Conservation (phyloP, 1,139 yeast genomes). For the Debaryomyces coudertii region DNA sequence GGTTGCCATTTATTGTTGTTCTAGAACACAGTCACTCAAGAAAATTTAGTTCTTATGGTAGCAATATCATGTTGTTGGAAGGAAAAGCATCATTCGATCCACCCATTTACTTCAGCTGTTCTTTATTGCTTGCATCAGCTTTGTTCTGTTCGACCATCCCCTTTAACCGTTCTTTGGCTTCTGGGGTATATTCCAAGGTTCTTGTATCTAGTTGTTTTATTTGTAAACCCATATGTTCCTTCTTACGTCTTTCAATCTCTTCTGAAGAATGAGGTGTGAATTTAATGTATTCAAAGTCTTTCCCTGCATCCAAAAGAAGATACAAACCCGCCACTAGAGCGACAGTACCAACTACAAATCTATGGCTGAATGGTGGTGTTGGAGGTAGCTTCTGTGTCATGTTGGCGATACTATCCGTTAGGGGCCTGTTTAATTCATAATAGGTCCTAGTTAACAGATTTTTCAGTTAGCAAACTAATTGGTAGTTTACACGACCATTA, state of each 20-base stretch:
- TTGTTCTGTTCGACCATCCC: slow-evolving; percentile 23
- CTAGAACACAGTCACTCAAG: background rate
- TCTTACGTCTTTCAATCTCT: slow-evolving; percentile 43
- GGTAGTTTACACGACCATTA: background rate
- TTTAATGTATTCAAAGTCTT: slow-evolving; percentile 45
- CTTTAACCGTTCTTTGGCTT: slow-evolving; percentile 41
- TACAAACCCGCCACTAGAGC: slow-evolving; percentile 40
- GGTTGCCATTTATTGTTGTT: background rate
- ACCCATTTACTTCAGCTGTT: background rate
- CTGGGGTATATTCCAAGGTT: slow-evolving; percentile 48
- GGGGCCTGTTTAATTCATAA: background rate
- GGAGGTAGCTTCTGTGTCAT: slow-evolving; percentile 20
- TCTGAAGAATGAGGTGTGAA: slow-evolving; percentile 44
- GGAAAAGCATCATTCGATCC: background rate
- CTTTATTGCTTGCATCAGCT: slow-evolving; percentile 9
- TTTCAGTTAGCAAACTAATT: background rate
- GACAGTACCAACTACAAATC: slow-evolving; percentile 41
- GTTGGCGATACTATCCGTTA: background rate
- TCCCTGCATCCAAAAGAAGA: slow-evolving; percentile 38
- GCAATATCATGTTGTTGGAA: background rate
- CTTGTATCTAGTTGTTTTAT: slow-evolving; percentile 39
- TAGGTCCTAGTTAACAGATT: background rate
- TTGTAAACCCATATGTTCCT: slow-evolving; percentile 34
- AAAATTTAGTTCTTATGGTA: too few relatives aligned
- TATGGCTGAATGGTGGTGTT: slow-evolving; percentile 40